These are phyloP conservation scores for Lactifluus subvellereus DNA, from an alignment of 768 basidiomycete genomes.

Conservation along the genomic window DNA sequence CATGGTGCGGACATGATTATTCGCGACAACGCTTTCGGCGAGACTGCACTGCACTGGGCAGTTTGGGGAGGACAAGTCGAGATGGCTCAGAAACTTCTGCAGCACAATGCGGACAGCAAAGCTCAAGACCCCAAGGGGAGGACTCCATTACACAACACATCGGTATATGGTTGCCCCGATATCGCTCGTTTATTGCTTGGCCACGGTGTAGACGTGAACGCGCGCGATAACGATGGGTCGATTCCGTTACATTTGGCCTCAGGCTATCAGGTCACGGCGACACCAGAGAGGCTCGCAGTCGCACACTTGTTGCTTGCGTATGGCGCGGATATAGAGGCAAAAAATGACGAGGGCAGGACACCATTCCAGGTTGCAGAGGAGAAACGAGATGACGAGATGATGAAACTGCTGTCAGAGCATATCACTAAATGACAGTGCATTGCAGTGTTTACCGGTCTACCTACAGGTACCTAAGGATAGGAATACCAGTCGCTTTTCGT, in stretches of 20 bases:
- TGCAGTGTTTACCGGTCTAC: no score
- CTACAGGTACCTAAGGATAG: no score
- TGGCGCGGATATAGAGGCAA: not conserved
- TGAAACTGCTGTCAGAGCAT: not conserved
- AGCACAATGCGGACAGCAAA: not conserved
- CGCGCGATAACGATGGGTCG: not conserved
- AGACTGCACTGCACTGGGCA: not conserved
- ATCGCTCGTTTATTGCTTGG: not conserved
- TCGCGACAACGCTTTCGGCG: not conserved
- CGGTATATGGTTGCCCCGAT: not conserved
- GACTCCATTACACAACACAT: not conserved
- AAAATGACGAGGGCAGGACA: not conserved
- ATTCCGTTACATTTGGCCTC: not conserved
- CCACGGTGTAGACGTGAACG: not conserved
- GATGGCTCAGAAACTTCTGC: not conserved
- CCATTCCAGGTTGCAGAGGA: not conserved
- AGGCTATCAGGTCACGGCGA: no score
- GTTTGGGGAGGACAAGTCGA: not conserved
- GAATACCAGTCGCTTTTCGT: no score
- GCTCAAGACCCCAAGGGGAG: constrained; percentile 24
- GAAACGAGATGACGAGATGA: not conserved
- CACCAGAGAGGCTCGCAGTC: not conserved
- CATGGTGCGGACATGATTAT: not conserved
- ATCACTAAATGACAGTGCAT: not conserved
- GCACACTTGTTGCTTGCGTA: not conserved